These are phyloP conservation scores for Cladosporium sp. DNA, from an alignment of 2,329 filamentous ascomycete species.

Conservation along the genomic window DNA sequence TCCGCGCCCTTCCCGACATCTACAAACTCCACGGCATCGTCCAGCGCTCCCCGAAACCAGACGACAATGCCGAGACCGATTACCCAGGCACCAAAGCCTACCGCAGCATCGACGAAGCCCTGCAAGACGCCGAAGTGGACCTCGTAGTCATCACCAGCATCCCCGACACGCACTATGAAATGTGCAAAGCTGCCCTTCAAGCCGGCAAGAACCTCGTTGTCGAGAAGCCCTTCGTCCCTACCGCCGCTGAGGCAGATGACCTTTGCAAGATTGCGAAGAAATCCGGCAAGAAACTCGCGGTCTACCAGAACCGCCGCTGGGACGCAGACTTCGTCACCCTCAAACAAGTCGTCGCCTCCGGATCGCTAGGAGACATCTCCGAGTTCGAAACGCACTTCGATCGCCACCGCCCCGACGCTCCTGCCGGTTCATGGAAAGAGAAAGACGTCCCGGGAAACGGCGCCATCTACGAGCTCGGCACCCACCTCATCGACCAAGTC, in stretches of 20 bases:
- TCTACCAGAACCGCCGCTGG: constrained; percentile 63
- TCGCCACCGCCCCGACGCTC: constrained; percentile 58
- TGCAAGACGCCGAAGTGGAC: constrained; percentile 63
- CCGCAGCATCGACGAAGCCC: constrained; percentile 57
- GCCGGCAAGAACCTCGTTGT: constrained; percentile 73
- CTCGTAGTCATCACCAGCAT: constrained; percentile 68
- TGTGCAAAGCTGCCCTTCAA: constrained; percentile 62
- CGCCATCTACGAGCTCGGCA: constrained; percentile 69
- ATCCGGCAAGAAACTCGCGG: constrained; percentile 40
- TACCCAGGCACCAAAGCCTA: constrained; percentile 63
- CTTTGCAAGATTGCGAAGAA: constrained; percentile 45
- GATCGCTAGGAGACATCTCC: constrained; percentile 63
- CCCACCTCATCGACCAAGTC: constrained; percentile 72
- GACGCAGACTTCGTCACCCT: constrained; percentile 74
- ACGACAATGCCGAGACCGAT: constrained; percentile 65
- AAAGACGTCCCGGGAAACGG: constrained; percentile 62
- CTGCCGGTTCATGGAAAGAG: constrained; percentile 59
- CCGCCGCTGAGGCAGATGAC: constrained; percentile 60
- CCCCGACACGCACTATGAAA: constrained; percentile 64
- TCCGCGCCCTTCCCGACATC: constrained; percentile 55
- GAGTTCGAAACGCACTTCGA: constrained; percentile 82
- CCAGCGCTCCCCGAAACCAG: constrained; percentile 63
- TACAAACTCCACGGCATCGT: constrained; percentile 71
- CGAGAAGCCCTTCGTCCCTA: constrained; percentile 80
- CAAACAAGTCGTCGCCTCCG: constrained; percentile 56